Evolutionary conservation across 139 green algal genomes (phyloP).

Genomic region (Nannochloris sp.): DNA sequence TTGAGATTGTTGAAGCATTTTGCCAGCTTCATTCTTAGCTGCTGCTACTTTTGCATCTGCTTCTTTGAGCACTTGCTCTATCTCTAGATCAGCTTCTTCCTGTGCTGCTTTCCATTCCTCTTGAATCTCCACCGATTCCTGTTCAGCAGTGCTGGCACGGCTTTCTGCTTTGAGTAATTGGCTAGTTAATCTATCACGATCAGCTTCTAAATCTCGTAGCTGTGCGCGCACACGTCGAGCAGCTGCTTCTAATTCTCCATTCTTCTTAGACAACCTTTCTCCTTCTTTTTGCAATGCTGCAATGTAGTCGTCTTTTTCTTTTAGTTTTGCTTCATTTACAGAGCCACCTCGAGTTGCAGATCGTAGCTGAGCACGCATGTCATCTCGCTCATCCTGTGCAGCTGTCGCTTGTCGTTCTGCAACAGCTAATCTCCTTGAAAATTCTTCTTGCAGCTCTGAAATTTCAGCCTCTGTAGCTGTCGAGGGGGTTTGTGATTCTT

Average conservation of each 20-base stretch:
- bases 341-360: slow-evolving; percentile 31
- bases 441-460: slow-evolving; percentile 78
- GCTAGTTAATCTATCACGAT: slow-evolving; percentile 23
- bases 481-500: neutral
- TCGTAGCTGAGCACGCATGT: slow-evolving; percentile 30
- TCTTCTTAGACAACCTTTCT: slow-evolving; percentile 27
- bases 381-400: slow-evolving; percentile 47
- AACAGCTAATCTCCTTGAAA: slow-evolving; percentile 53
- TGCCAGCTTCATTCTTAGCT: neutral
- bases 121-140: slow-evolving; percentile 1
- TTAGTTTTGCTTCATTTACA: slow-evolving; percentile 35
- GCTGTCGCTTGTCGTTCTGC: slow-evolving; percentile 37
- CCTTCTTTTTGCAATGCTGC: slow-evolving; percentile 37
- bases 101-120: slow-evolving; percentile 7
- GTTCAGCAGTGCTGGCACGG: neutral
- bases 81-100: neutral
- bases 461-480: slow-evolving; percentile 54
- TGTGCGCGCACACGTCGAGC: slow-evolving; percentile 6
- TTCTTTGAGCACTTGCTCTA: slow-evolving; percentile 14
- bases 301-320: slow-evolving; percentile 33
- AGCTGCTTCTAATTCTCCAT: slow-evolving; percentile 34
- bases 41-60: neutral
- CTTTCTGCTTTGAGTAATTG: slow-evolving; percentile 18
- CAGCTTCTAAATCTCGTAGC: slow-evolving; percentile 17
- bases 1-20: neutral